Base-by-base conservation (phyloP, 1,284 basidiomycete species). In the Pseudozyma hubeiensis region DNA sequence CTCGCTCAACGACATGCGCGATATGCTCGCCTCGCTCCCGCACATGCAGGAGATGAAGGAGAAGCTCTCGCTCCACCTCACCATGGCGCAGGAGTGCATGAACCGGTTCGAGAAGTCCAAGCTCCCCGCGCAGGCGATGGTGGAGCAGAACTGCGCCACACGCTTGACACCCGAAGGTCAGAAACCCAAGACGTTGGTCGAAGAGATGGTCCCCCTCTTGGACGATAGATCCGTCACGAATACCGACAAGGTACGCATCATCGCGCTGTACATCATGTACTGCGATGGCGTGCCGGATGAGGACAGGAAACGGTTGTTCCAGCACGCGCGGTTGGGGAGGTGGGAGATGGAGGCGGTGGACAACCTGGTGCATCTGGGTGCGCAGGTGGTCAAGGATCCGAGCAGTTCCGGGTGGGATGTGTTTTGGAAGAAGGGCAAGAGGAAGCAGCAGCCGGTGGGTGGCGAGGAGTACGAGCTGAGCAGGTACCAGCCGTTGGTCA, bases 21-120 rank as follows among this genome's bases (percentile, higher is more conserved):
- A 99, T 82, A 97, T 99, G 96, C 88, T 99, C 45, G 97, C 97
- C 19, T 93, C 88, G 79, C 84, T 99, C 64, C 95, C 96, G 4
- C 94, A 98, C 85, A 97, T 94, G 83, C 93, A 97, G 85, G 93
- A 96, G 72, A 93, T 93, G 78, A 90, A 96, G 75, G 95, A 99
- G 84, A 94, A 94, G 88, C 96, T 98, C 84, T 98, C 95, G 14
- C 85, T 98, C 34, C 97, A 99, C 85, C 87, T 99, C 45, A 96
- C 91, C 77, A 96, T 99, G 92, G 96, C 97, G 0, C 93, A 98
- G 84, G 92, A 95, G 78, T 98, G 94, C 82, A 99, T 99, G 96
- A 88, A 87, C 16, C 88, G 93, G 24, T 99, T 99, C 81, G 94
- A 97, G 84, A 90, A 89, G 75, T 91, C 92, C 81, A 93, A 93